Percentiles rank a stretch among this genome's conserved stretches.
These are phyloP conservation scores for Xerocomellus amylosporus DNA, from an alignment of 768 basidiomycete species.

Conservation along the genomic window DNA sequence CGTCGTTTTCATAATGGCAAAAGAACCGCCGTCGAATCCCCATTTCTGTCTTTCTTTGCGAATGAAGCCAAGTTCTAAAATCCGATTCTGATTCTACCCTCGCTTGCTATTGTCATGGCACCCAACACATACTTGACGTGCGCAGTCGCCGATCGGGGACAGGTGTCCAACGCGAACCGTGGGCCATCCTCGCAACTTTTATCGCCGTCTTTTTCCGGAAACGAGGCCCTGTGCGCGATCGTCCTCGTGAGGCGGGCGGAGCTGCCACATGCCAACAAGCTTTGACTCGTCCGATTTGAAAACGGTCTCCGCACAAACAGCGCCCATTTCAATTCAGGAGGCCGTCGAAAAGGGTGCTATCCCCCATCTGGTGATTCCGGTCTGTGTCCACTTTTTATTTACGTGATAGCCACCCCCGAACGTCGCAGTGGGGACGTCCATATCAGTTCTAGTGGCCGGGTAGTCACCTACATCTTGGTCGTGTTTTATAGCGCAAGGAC, in stretches of 20 bases:
- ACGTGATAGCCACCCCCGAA: background rate
- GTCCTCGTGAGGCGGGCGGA: too few relatives aligned
- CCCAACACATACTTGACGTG: background rate
- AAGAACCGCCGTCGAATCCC: background rate
- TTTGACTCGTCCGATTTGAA: background rate
- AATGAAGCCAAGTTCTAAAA: background rate
- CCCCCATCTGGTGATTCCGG: too few relatives aligned
- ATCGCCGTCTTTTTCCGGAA: too few relatives aligned
- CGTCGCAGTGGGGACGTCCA: background rate
- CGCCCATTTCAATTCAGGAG: background rate
- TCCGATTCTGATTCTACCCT: too few relatives aligned
- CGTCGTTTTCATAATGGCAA: background rate
- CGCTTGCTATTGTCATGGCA: background rate
- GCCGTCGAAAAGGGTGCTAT: too few relatives aligned
- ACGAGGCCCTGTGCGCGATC: too few relatives aligned
- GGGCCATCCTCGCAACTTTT: too few relatives aligned
- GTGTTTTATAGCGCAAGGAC: too few relatives aligned
- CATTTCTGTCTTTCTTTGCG: background rate
- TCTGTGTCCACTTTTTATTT: background rate
- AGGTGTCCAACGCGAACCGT: too few relatives aligned
- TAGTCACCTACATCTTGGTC: too few relatives aligned
- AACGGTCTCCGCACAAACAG: background rate
- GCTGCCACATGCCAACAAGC: background rate
- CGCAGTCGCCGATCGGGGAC: too few relatives aligned
- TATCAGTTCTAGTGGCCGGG: background rate